Evolutionary conservation across 495 filamentous ascomycete genomes (phyloP).

Genomic region (Opeltia flavorubescens): DNA sequence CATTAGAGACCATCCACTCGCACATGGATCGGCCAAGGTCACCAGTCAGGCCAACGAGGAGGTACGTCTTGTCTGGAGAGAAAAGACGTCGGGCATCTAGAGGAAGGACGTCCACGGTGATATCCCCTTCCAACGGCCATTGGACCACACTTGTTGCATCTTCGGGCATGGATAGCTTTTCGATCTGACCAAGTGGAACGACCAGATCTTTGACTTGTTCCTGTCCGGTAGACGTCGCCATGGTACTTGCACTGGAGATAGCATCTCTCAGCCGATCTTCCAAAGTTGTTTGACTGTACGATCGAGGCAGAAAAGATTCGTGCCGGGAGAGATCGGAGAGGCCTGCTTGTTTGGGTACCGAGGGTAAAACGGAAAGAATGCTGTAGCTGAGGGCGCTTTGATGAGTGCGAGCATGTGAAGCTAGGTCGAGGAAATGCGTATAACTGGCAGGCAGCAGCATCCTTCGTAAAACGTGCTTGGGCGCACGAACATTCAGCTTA

Average conservation of each 20-base stretch:
- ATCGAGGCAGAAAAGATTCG: not conserved
- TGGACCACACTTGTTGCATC: conserved; percentile 9
- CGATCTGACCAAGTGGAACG: not conserved
- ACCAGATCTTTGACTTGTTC: not conserved
- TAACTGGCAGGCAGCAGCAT: not conserved
- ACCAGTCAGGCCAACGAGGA: conserved; percentile 42
- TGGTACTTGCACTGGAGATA: not conserved
- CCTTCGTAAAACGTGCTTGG: conserved; percentile 4
- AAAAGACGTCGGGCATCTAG: conserved; percentile 15
- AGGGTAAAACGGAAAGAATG: not conserved
- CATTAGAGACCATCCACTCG: conserved; percentile 38
- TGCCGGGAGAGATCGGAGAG: not conserved
- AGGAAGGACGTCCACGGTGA: conserved; percentile 6
- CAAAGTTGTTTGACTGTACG: not conserved
- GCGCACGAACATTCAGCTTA: conserved; percentile 1
- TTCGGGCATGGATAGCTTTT: not conserved
- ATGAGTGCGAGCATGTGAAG: not conserved
- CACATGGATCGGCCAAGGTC: conserved; percentile 45
- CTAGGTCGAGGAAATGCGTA: conserved; percentile 5
- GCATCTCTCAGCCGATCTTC: conserved; percentile 3
- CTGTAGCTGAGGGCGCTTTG: not conserved
- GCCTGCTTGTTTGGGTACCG: not conserved
- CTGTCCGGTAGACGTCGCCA: not conserved
- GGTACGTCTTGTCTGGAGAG: conserved; percentile 32
- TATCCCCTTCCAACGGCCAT: conserved; percentile 4